Percentiles rank a stretch among this genome's conserved stretches.
Evolutionary conservation across 2,329 filamentous ascomycete genomes (phyloP).

Genomic region (Verticillium alfalfae): DNA sequence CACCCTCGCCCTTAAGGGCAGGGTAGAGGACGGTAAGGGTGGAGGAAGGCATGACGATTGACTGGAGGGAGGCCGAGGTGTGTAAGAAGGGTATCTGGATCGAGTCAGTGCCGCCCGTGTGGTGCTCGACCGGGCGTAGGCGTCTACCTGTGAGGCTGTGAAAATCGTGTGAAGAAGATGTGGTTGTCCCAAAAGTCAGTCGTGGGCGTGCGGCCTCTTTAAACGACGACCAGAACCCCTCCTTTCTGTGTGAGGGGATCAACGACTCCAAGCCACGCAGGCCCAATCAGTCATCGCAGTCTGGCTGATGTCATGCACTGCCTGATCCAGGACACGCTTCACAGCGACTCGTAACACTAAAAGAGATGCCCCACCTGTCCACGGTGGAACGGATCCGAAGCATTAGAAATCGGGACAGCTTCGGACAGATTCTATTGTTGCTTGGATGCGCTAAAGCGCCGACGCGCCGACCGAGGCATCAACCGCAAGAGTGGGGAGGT

Average conservation of each 20-base stretch:
- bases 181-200: background rate
- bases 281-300: background rate
- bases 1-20: conserved; percentile 19
- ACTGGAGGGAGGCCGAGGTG: background rate
- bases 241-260: background rate
- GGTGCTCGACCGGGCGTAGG: background rate
- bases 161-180: background rate
- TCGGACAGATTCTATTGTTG: background rate
- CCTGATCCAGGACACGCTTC: background rate
- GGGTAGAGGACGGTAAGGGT: conserved; percentile 32
- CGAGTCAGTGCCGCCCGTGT: background rate
- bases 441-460: background rate
- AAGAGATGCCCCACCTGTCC: background rate
- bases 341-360: background rate
- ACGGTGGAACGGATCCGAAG: background rate
- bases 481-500: background rate
- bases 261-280: background rate
- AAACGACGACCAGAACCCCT: background rate
- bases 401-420: background rate
- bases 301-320: background rate
- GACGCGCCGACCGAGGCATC: background rate
- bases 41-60: conserved; percentile 3
- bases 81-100: background rate
- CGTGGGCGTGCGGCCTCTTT: background rate
- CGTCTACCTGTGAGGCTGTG: background rate